Evolutionary conservation across 73 alveolate species (phyloP), one percentile per base, ranked within the genome.

Genomic region (Effrenium voratum): DNA sequence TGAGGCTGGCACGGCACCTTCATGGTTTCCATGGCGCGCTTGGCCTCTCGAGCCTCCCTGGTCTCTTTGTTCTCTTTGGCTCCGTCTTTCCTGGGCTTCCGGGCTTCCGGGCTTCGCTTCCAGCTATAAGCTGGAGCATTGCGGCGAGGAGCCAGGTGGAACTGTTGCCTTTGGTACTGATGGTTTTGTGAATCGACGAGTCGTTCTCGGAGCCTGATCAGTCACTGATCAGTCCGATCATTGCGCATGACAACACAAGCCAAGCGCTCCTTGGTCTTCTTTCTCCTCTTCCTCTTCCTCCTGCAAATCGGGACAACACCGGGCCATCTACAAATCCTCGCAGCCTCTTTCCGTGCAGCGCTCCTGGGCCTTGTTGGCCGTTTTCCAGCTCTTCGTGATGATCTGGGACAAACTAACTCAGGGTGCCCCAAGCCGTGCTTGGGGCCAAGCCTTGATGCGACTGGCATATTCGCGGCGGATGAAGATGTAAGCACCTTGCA

Each of bases 391-490:
- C 52, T 68, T 88, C 73, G n/a, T 43, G 86, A 88, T 88, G 96
- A 88, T 88, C 96, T 88, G 94, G 32, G 26, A 52, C 63, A 52
- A 52, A 52, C 8, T 8, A 52, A 12, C 19, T 52, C 19, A 52
- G 19, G 63, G 26, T 52, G 63, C 19, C 19, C 63, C 63, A 12
- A 8, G 19, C 26, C 24, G 5, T 63, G 38, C 41, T 63, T 13
- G 12, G 3, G 22, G 32, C 32, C 30, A n/a, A 28, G 95, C 96
- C 96, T 88, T 88, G 85, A 88, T 88, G 24, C 96, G 85, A 38
- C 96, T 68, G 70, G 96, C 96, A 68, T 88, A 88, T n/a, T 88
- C 96, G 19, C 96, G 96, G 15, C 96, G 96, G 73, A 88, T 88
- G 73, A 88, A 88, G 55, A 88, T 68, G 45, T 66, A 88, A 32